phyloP scores from a whole-genome alignment of 768 basidiomycete species.

The Lactarius indigo region DNA sequence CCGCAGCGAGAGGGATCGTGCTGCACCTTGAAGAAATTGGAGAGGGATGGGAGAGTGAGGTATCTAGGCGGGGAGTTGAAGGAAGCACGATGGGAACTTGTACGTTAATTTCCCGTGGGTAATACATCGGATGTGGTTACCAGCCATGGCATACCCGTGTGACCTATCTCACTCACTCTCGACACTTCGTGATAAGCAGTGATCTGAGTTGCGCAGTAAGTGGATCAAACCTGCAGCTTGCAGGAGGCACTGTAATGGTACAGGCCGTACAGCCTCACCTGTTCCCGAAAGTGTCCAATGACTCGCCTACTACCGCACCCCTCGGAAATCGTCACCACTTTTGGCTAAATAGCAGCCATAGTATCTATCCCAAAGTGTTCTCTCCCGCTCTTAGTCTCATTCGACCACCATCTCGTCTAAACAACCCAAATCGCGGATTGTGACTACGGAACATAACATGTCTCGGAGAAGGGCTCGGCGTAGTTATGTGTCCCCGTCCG shows the following conservation, averaged over 20 bases:
- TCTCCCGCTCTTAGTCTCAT: not conserved
- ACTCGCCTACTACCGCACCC: not conserved
- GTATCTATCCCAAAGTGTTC: not conserved
- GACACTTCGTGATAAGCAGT: not conserved
- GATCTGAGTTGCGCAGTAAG: not conserved
- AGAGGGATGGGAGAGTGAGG: conserved; percentile 56
- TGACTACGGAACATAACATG: not conserved
- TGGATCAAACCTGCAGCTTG: not conserved
- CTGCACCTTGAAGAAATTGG: conserved; percentile 77
- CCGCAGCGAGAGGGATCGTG: conserved; percentile 65
- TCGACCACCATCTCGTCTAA: not conserved
- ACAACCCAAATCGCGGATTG: not conserved
- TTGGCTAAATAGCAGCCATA: not conserved
- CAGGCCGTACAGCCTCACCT: not conserved
- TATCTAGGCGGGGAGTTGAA: conserved; percentile 49
- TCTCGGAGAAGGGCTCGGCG: conserved; percentile 10
- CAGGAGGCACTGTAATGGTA: not conserved
- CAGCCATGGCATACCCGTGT: not conserved
- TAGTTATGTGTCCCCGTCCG: not conserved
- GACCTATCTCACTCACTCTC: not conserved
- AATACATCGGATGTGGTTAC: not conserved
- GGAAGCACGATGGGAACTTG: conserved; percentile 46
- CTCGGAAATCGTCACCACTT: not conserved
- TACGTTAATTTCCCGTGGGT: conserved; percentile 5
- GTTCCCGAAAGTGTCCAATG: not conserved